Evolutionary conservation across 345 rosid species (phyloP), one percentile per base, ranked within the genome.

Genomic region (Corymbia maculata): DNA sequence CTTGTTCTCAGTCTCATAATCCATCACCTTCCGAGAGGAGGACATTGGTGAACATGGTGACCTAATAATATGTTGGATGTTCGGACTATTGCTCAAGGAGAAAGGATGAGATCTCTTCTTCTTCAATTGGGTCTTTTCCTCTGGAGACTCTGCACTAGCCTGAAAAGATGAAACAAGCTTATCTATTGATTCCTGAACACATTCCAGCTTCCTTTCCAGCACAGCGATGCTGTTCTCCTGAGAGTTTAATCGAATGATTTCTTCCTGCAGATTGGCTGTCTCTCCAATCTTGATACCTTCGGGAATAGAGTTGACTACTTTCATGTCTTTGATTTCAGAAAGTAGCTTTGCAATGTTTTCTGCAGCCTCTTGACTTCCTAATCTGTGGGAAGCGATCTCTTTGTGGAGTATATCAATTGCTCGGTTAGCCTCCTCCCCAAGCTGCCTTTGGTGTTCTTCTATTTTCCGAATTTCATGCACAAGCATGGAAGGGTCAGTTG

Each of bases 331-430:
- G 80, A 97, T 96, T 90, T 97, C 99, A 21, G 93, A 94, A 79
- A 96, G 93, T 95, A 97, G 91, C 90, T 94, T 96, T 7, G 97
- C 97, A 87, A 97, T 91, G 82, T 93, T 94, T 87, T 95, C 96
- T 68, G 97, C 95, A 59, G 97, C 92, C 93, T 94, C 99, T 94
- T 94, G 94, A 92, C 93, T 94, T 79, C 99, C 98, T 88, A 95
- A 52, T 92, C 88, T 94, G 84, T 95, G 95, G 86, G 98, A 95
- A 90, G 98, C 90, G 50, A 96, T 95, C 92, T 97, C 99, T 90
- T 96, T 97, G 88, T 97, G 99, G 90, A 97, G 97, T 45, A 97
- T 95, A 86, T 97, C 99, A 55, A 96, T 95, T 66, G 99, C 98
- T 89, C 93, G 95, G 91, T 94, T 96, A 91, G 99, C 99, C 92